Evolutionary conservation across 192 early-diverging fungal species (phyloP).

Genomic region (Coemansia sp.): DNA sequence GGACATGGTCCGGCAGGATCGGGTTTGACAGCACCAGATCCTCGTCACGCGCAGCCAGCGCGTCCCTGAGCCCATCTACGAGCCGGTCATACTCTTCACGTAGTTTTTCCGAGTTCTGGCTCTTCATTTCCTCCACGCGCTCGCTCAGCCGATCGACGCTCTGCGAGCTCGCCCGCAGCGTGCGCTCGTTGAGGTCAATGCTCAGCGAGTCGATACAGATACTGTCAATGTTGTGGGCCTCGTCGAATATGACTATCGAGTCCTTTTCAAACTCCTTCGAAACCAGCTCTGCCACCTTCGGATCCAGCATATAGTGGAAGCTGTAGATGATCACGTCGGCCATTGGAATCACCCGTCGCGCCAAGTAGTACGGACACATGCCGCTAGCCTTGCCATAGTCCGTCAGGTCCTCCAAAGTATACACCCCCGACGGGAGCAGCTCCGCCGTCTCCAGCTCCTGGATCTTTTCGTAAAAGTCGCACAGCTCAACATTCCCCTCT

Average conservation of each 20-base stretch:
- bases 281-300: slow-evolving; percentile 96
- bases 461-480: slow-evolving; percentile 77
- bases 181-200: slow-evolving; percentile 86
- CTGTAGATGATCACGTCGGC: slow-evolving; percentile 98
- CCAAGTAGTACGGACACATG: slow-evolving; percentile 93
- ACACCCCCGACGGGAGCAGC: slow-evolving; percentile 81
- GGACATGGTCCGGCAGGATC: slow-evolving; percentile 85
- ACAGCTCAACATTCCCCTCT: slow-evolving; percentile 52
- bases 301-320: slow-evolving; percentile 99
- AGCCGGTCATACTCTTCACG: slow-evolving; percentile 84
- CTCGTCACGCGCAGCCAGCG: slow-evolving; percentile 67
- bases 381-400: slow-evolving; percentile 66
- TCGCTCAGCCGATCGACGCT: slow-evolving; percentile 66
- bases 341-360: slow-evolving; percentile 75
- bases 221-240: slow-evolving; percentile 99
- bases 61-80: slow-evolving; percentile 81
- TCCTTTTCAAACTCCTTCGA: slow-evolving; percentile 93
- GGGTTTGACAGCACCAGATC: slow-evolving; percentile 92
- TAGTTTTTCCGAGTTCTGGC: slow-evolving; percentile 80
- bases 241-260: slow-evolving; percentile 98
- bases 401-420: slow-evolving; percentile 92
- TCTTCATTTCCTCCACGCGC: slow-evolving; percentile 76
- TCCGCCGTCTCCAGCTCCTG: slow-evolving; percentile 54
- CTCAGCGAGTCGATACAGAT: slow-evolving; percentile 97
- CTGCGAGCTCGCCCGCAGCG: slow-evolving; percentile 81